Conservation (phyloP, 208 protist species). For the Leishmania lainsoni region DNA sequence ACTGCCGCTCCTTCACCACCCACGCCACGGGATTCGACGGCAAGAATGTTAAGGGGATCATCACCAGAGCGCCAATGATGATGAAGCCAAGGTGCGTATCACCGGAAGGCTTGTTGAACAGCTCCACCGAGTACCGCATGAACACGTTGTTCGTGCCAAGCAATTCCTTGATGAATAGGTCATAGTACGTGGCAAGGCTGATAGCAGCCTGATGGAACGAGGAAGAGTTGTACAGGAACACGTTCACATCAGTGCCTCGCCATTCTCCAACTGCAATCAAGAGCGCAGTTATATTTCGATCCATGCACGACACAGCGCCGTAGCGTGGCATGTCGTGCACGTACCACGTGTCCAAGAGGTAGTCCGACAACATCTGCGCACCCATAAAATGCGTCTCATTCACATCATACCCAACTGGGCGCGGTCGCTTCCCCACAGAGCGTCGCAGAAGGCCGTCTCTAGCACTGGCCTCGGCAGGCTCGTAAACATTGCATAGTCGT, state of each 20-base stretch:
- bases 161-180: slow-evolving; percentile 2
- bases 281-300: slow-evolving; percentile 21
- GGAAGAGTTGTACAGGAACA: slow-evolving; percentile 36
- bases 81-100: slow-evolving; percentile 34
- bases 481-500: slow-evolving; percentile 46
- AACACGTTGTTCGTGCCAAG: background rate
- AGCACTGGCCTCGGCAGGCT: too few relatives aligned
- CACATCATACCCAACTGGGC: background rate
- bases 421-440: slow-evolving; percentile 10
- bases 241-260: too few relatives aligned
- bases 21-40: slow-evolving; percentile 55
- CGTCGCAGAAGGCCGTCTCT: too few relatives aligned
- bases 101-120: slow-evolving; percentile 14
- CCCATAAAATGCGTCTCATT: slow-evolving; percentile 9
- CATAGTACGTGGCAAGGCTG: slow-evolving; percentile 80
- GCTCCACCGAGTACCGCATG: slow-evolving; percentile 10
- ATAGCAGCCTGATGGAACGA: slow-evolving; percentile 30
- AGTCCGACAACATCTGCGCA: slow-evolving; percentile 50
- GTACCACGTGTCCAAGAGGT: slow-evolving; percentile 38
- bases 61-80: slow-evolving; percentile 38
- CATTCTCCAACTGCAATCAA: background rate
- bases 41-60: slow-evolving; percentile 65
- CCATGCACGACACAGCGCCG: slow-evolving; percentile 30
- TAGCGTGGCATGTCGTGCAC: slow-evolving; percentile 14
- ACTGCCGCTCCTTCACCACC: slow-evolving; percentile 79